Percentiles rank a stretch among this genome's conserved stretches.
Evolutionary conservation across 495 filamentous ascomycete genomes (phyloP).

Genomic region (Chaetomium fimeti): DNA sequence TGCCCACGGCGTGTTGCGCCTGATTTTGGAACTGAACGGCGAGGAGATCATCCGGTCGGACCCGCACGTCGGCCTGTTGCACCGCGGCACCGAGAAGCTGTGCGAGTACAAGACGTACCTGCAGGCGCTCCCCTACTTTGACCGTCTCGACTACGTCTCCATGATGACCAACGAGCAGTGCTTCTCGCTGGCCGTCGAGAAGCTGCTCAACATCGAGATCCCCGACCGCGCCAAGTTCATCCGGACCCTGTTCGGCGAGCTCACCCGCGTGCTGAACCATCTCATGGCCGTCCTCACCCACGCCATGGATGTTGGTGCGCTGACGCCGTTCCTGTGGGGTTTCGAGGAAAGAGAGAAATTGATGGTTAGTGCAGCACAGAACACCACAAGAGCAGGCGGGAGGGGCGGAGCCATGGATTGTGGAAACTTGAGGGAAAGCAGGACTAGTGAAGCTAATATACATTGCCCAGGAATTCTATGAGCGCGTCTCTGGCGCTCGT

Average conservation of each 20-base stretch:
- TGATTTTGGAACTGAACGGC: slow-evolving; percentile 97
- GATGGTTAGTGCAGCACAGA: slow-evolving; percentile 63
- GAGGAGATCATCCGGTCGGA: slow-evolving; percentile 96
- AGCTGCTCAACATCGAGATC: slow-evolving; percentile 95
- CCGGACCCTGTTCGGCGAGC: slow-evolving; percentile 92
- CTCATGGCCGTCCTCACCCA: slow-evolving; percentile 97
- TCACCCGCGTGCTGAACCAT: slow-evolving; percentile 93
- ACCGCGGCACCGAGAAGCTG: slow-evolving; percentile 98
- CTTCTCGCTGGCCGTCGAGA: slow-evolving; percentile 92
- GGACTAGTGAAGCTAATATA: slow-evolving; percentile 31
- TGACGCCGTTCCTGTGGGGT: slow-evolving; percentile 99
- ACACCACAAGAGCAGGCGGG: too few relatives aligned
- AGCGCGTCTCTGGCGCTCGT: slow-evolving; percentile 96
- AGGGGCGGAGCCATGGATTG: background rate
- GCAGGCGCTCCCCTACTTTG: slow-evolving; percentile 97
- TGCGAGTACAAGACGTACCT: slow-evolving; percentile 99
- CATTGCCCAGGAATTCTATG: slow-evolving; percentile 89
- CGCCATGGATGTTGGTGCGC: slow-evolving; percentile 98
- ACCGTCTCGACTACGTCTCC: slow-evolving; percentile 97
- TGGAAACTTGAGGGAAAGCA: background rate
- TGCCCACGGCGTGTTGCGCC: slow-evolving; percentile 94
- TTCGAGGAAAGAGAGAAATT: slow-evolving; percentile 99
- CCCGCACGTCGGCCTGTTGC: slow-evolving; percentile 94
- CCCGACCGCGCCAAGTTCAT: slow-evolving; percentile 96
- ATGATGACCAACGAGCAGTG: slow-evolving; percentile 99